A percentile compares a stretch with the other conserved stretches of the same genome.
Conservation (phyloP, 768 basidiomycete genomes). For the Kwoniella sp. region DNA sequence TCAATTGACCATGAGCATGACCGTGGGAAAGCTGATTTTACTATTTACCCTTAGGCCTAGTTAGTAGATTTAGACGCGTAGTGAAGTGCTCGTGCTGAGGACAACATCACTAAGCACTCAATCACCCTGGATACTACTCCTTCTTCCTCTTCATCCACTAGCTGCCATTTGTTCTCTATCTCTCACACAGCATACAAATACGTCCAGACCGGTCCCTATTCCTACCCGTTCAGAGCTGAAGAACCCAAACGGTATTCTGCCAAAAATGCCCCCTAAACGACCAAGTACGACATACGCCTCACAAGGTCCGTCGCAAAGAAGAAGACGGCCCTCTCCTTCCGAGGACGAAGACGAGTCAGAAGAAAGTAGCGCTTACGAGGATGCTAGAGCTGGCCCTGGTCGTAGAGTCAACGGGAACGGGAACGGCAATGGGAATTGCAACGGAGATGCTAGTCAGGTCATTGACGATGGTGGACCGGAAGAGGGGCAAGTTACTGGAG, state of each 20-base stretch:
- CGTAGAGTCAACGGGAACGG: no score
- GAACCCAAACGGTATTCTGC: no score
- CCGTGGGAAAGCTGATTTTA: background rate
- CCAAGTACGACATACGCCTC: constrained; percentile 16
- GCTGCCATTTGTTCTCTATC: no score
- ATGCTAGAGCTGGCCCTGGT: background rate
- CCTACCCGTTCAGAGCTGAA: no score
- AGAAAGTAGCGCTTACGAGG: background rate
- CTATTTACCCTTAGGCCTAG: no score
- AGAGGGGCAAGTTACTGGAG: constrained; percentile 16
- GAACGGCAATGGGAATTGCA: background rate
- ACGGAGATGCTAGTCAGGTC: constrained; percentile 5
- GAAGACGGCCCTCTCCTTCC: constrained; percentile 10
- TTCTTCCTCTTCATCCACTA: background rate
- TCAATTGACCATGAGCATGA: background rate
- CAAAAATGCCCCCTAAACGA: constrained; percentile 15
- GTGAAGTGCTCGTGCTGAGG: no score
- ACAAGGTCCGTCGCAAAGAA: constrained; percentile 15
- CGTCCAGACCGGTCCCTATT: no score
- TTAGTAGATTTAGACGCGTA: background rate
- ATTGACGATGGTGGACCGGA: background rate
- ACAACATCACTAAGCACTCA: no score
- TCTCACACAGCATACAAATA: no score
- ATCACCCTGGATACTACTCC: background rate
- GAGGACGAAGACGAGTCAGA: constrained; percentile 9